phyloP scores from a whole-genome alignment of 2,329 filamentous ascomycete species.

The Fusarium abutilonis region DNA sequence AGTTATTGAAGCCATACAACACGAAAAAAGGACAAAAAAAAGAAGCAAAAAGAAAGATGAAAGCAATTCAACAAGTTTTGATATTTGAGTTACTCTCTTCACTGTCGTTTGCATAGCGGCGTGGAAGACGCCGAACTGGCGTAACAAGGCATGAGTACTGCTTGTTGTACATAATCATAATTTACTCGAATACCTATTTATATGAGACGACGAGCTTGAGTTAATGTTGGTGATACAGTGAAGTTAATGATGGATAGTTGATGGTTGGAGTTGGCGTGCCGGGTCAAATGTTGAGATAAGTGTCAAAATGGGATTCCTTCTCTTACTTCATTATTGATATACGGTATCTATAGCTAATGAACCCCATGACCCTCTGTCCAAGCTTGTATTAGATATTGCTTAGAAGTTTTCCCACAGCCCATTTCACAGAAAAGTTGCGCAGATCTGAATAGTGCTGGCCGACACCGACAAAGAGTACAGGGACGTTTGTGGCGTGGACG shows the following conservation, averaged over 20 bases:
- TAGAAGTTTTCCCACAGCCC: slow-evolving; percentile 74
- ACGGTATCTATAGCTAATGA: slow-evolving; percentile 4
- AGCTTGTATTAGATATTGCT: slow-evolving; percentile 54
- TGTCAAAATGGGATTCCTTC: background rate
- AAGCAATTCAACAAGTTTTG: slow-evolving; percentile 25
- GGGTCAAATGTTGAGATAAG: background rate
- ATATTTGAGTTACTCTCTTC: slow-evolving; percentile 19
- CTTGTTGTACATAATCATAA: slow-evolving; percentile 45
- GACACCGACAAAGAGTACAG: slow-evolving; percentile 88
- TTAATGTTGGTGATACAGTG: background rate
- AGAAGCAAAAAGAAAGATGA: slow-evolving; percentile 19
- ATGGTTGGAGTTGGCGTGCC: background rate
- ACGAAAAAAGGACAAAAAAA: slow-evolving; percentile 21
- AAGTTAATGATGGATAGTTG: background rate
- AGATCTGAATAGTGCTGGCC: slow-evolving; percentile 76
- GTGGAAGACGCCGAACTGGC: slow-evolving; percentile 28
- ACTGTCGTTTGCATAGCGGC: slow-evolving; percentile 40
- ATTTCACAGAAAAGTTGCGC: slow-evolving; percentile 74
- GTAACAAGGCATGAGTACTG: slow-evolving; percentile 22
- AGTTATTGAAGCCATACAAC: slow-evolving; percentile 4
- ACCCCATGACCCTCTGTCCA: background rate
- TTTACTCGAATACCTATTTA: slow-evolving; percentile 34
- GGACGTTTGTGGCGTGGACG: slow-evolving; percentile 96
- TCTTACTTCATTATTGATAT: slow-evolving; percentile 20
- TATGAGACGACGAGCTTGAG: slow-evolving; percentile 1